A percentile compares a stretch with the other conserved stretches of the same genome.
Conservation (phyloP, 768 basidiomycete genomes). For the Crepidotus variabilis region DNA sequence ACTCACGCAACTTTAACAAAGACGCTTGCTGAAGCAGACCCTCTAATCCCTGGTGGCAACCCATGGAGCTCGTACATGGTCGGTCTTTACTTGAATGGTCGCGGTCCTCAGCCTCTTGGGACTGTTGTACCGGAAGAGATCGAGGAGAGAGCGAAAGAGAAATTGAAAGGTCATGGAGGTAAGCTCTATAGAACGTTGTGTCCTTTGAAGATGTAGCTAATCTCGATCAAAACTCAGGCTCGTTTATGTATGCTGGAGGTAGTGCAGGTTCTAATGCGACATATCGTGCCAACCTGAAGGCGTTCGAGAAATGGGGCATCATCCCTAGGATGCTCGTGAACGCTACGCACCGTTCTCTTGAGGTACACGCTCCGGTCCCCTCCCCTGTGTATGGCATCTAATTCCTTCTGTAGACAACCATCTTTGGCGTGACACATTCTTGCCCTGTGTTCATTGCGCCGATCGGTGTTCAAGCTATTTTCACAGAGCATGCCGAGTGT, state of each 20-base stretch:
- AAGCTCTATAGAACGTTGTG: constrained; percentile 12
- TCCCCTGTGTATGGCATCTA: neutral
- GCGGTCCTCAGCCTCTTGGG: constrained; percentile 45
- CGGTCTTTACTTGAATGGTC: constrained; percentile 34
- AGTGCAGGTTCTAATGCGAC: constrained; percentile 74
- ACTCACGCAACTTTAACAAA: no score
- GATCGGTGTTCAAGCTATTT: constrained; percentile 76
- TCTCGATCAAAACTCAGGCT: constrained; percentile 31
- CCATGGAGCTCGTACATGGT: constrained; percentile 40
- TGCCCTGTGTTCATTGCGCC: constrained; percentile 67
- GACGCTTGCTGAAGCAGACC: neutral
- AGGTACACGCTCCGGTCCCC: constrained; percentile 38
- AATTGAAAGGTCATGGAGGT: constrained; percentile 55
- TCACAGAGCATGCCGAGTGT: constrained; percentile 68
- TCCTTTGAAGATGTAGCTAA: neutral
- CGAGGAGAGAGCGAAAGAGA: constrained; percentile 63
- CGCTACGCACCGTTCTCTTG: constrained; percentile 51
- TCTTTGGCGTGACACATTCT: constrained; percentile 64
- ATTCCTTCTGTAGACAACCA: constrained; percentile 45
- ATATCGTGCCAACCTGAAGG: constrained; percentile 59
- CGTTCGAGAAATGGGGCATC: constrained; percentile 66
- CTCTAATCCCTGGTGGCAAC: constrained; percentile 5
- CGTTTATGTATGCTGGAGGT: constrained; percentile 75
- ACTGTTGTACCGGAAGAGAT: constrained; percentile 62
- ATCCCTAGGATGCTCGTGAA: constrained; percentile 78